These are phyloP conservation scores for Fusarium citri DNA, from an alignment of 2,329 filamentous ascomycete genomes.

Conservation along the genomic window DNA sequence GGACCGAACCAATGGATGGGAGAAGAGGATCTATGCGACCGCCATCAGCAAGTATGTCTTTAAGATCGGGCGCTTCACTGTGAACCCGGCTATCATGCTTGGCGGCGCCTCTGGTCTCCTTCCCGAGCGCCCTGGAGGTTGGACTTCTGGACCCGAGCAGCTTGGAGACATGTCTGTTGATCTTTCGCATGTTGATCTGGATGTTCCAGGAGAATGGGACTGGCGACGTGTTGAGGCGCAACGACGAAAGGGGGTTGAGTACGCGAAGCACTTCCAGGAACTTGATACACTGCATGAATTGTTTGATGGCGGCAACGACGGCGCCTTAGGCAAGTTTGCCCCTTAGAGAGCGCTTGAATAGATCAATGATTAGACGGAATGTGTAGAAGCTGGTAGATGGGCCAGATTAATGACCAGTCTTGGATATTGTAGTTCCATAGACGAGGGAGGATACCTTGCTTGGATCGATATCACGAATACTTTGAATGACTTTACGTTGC, in stretches of 20 bases:
- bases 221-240: constrained; percentile 69
- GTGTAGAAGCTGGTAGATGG: neutral
- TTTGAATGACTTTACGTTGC: neutral
- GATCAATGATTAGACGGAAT: neutral
- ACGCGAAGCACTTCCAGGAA: constrained; percentile 66
- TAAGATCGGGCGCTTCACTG: constrained; percentile 83
- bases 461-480: neutral
- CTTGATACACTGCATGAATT: constrained; percentile 65
- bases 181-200: constrained; percentile 51
- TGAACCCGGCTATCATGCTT: constrained; percentile 83
- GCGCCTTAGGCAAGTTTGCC: constrained; percentile 63
- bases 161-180: constrained; percentile 55
- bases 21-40: constrained; percentile 76
- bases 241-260: constrained; percentile 65
- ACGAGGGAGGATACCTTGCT: neutral
- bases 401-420: neutral
- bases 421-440: neutral
- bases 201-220: constrained; percentile 61
- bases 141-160: constrained; percentile 61
- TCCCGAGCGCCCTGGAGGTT: constrained; percentile 77
- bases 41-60: constrained; percentile 84
- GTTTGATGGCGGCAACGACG: constrained; percentile 66
- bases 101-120: constrained; percentile 75
- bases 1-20: constrained; percentile 58
- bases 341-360: constrained; percentile 48